phyloP scores from a whole-genome alignment of 2,329 filamentous ascomycete species.

The Clarireedia monteithiana region DNA sequence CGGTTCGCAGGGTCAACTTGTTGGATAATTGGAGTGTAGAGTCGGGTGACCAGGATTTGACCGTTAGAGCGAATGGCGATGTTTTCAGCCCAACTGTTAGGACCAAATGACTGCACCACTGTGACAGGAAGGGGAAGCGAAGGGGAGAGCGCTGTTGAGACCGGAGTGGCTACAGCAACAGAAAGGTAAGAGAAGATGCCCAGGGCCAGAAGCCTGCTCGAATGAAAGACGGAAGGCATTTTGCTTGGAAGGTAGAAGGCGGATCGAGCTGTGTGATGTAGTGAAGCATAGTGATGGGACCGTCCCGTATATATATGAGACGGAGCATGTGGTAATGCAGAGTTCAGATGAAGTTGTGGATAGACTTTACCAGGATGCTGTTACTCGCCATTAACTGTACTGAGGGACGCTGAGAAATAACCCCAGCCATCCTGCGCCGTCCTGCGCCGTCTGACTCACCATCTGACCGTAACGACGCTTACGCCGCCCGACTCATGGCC shows the following conservation, averaged over 20 bases:
- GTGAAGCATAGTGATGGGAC: no score
- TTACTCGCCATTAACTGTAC: background rate
- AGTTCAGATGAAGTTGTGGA: background rate
- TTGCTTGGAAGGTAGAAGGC: background rate
- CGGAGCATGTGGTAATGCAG: no score
- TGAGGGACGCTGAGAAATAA: background rate
- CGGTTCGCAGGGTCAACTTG: conserved; percentile 26
- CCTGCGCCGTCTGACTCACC: background rate
- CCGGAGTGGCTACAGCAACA: background rate
- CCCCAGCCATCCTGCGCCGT: background rate
- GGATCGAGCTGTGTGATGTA: background rate
- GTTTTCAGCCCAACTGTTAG: conserved; percentile 28
- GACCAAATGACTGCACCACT: conserved; percentile 3
- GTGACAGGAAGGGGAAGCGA: conserved; percentile 12
- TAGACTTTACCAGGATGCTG: background rate
- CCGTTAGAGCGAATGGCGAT: conserved; percentile 31
- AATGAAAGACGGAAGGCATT: background rate
- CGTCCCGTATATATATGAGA: no score
- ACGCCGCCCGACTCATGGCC: background rate
- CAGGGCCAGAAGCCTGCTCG: background rate
- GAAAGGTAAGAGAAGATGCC: background rate
- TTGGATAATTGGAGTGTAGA: conserved; percentile 29
- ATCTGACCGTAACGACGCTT: background rate
- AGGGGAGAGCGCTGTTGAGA: background rate
- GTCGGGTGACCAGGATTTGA: conserved; percentile 28